phyloP scores from a whole-genome alignment of 2,329 filamentous ascomycete genomes.

The Pseudonectria buxi region DNA sequence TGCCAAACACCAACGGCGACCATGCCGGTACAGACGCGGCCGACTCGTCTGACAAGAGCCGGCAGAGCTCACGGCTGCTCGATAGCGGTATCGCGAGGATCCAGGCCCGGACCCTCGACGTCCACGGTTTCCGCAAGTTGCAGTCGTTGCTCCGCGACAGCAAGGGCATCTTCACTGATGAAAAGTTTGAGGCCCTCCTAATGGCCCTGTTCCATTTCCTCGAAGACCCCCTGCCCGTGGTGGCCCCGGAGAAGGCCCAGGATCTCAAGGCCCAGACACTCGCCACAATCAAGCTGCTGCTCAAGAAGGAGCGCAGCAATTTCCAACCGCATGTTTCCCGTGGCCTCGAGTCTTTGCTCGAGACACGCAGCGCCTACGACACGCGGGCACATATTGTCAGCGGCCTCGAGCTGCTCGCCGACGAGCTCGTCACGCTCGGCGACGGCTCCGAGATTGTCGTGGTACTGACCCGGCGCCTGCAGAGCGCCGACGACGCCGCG shows the following conservation, averaged over 20 bases:
- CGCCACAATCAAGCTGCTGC: constrained; percentile 65
- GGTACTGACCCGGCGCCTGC: constrained; percentile 45
- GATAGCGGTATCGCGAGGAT: constrained; percentile 70
- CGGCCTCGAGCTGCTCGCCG: constrained; percentile 65
- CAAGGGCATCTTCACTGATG: constrained; percentile 55
- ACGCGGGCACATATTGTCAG: constrained; percentile 64
- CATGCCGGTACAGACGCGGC: constrained; percentile 13
- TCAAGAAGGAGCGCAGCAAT: constrained; percentile 58
- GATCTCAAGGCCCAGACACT: constrained; percentile 70
- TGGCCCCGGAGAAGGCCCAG: constrained; percentile 57
- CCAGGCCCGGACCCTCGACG: constrained; percentile 64
- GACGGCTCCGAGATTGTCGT: constrained; percentile 54
- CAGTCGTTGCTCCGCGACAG: constrained; percentile 67
- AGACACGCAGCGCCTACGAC: constrained; percentile 60
- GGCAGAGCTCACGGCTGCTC: constrained; percentile 56
- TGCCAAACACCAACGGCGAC: constrained; percentile 22
- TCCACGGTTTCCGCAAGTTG: constrained; percentile 72
- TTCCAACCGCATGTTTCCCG: constrained; percentile 63
- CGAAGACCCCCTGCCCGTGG: constrained; percentile 49
- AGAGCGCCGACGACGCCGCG: constrained; percentile 32
- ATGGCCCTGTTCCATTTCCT: constrained; percentile 65
- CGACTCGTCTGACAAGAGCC: constrained; percentile 41
- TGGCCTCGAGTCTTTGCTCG: constrained; percentile 60
- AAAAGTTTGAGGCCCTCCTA: constrained; percentile 63
- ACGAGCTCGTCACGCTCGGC: constrained; percentile 62